Conservation (phyloP, 768 basidiomycete genomes). For the Phlebiopsis flavidoalba region DNA sequence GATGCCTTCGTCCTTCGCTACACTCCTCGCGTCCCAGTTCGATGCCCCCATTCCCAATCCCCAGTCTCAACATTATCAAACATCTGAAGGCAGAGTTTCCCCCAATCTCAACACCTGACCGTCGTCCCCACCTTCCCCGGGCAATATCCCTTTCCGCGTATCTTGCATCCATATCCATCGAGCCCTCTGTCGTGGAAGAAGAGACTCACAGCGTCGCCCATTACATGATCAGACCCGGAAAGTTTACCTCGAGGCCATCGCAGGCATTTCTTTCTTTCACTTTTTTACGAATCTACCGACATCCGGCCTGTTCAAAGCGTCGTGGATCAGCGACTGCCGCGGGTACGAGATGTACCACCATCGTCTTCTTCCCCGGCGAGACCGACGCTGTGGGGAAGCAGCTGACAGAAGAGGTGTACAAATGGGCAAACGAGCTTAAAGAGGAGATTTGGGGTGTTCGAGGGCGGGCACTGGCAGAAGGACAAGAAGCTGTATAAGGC, state of each 20-base stretch:
- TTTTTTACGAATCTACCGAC: background rate
- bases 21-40: conserved; percentile 3
- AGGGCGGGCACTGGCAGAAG: conserved; percentile 30
- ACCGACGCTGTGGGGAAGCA: conserved; percentile 7
- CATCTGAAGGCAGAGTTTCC: background rate
- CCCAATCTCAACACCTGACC: conserved; percentile 2
- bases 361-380: conserved; percentile 7
- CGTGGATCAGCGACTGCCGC: conserved; percentile 1
- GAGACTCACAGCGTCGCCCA: conserved; percentile 1
- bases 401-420: conserved; percentile 13
- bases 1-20: conserved; percentile 1
- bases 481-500: conserved; percentile 20
- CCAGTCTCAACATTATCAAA: conserved; percentile 6
- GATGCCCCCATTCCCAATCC: conserved; percentile 7
- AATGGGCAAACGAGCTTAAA: conserved; percentile 13
- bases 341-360: conserved; percentile 4
- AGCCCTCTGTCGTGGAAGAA: background rate
- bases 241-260: background rate
- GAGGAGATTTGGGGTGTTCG: conserved; percentile 36
- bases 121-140: background rate
- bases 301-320: conserved; percentile 8
- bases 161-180: background rate
- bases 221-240: background rate
- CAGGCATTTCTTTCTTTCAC: conserved; percentile 5
- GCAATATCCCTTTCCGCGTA: conserved; percentile 4